Percentiles rank a stretch among this genome's conserved stretches.
Evolutionary conservation across 176 grass and related monocot species (phyloP).

Genomic region (Zizania latifolia): DNA sequence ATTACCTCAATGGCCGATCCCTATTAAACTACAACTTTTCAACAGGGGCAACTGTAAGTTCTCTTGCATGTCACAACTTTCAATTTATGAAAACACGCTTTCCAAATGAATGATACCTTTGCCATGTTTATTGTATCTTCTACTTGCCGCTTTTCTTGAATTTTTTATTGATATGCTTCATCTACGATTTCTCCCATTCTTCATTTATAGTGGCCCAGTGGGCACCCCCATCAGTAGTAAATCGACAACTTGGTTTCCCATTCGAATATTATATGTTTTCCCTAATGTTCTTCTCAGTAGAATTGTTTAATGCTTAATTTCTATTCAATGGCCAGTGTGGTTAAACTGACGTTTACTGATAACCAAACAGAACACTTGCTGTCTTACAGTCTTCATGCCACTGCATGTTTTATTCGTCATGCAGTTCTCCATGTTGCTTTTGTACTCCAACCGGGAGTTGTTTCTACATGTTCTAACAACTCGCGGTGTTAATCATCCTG

Average conservation of each 20-base stretch:
- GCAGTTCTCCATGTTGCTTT: not conserved
- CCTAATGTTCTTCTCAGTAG: not conserved
- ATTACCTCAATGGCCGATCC: conserved; percentile 69
- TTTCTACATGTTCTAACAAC: not conserved
- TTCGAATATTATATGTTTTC: not conserved
- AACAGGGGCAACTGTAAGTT: conserved; percentile 80
- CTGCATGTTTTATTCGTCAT: not conserved
- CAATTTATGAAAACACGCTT: not conserved
- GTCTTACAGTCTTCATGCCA: not conserved
- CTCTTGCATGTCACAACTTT: conserved; percentile 5
- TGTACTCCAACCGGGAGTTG: not conserved
- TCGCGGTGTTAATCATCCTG: conserved; percentile 1
- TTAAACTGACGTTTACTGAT: not conserved
- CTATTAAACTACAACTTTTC: conserved; percentile 76
- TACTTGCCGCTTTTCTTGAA: not conserved
- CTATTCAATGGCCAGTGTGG: not conserved
- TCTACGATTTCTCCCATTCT: not conserved
- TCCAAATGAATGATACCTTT: not conserved
- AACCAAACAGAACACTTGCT: not conserved
- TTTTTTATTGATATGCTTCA: not conserved
- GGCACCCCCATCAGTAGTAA: not conserved
- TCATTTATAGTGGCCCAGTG: not conserved
- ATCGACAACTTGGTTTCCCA: not conserved
- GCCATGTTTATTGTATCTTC: not conserved
- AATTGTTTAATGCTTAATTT: not conserved